These are phyloP conservation scores for Xerophyta viscosa DNA, from an alignment of 106 monocot species.

Conservation along the genomic window DNA sequence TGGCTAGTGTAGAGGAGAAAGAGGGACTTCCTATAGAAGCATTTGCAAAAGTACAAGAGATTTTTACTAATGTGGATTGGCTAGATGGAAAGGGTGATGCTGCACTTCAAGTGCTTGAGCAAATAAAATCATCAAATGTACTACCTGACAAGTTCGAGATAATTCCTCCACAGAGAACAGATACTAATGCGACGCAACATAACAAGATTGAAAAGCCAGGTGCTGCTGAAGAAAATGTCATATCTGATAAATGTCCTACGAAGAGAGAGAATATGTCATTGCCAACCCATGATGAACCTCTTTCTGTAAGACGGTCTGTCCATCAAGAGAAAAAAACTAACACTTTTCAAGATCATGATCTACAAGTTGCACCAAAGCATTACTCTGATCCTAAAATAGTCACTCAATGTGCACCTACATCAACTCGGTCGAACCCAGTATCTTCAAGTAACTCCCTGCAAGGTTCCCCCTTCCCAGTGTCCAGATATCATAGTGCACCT, in stretches of 20 bases:
- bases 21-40: constrained; percentile 77
- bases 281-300: background rate
- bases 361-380: constrained; percentile 7
- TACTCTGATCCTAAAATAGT: constrained; percentile 20
- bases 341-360: constrained; percentile 8
- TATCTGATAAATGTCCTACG: constrained; percentile 11
- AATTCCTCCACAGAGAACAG: constrained; percentile 21
- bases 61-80: constrained; percentile 29
- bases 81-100: constrained; percentile 19
- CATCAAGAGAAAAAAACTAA: constrained; percentile 16
- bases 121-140: constrained; percentile 12
- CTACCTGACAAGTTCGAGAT: constrained; percentile 18
- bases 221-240: background rate
- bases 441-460: constrained; percentile 22
- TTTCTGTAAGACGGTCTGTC: constrained; percentile 5
- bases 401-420: constrained; percentile 19
- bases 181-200: constrained; percentile 3
- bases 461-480: constrained; percentile 23
- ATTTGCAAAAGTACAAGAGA: constrained; percentile 30
- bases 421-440: constrained; percentile 24
- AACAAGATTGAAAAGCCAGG: too few relatives aligned
- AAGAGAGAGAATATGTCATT: constrained; percentile 4
- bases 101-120: constrained; percentile 6
- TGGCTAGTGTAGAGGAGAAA: constrained; percentile 46
- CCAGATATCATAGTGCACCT: constrained; percentile 54